phyloP scores from a whole-genome alignment of 179 eudicot genomes.

The Silene noctiflora region DNA sequence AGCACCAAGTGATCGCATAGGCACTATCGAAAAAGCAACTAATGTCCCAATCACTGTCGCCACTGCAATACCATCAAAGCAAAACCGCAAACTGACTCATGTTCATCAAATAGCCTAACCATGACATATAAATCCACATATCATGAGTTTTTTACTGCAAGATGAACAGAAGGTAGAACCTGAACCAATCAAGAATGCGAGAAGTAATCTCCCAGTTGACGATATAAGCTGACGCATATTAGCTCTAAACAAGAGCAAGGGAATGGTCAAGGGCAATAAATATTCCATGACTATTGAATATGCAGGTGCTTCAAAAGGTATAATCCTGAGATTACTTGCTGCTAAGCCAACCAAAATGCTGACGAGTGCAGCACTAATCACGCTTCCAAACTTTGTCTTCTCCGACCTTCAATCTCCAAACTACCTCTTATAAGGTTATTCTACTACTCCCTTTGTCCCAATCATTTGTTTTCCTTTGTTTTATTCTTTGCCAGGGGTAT shows the following conservation, averaged over 20 bases:
- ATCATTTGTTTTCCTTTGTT: too few relatives aligned
- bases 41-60: conserved; percentile 65
- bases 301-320: conserved; percentile 64
- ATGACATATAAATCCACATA: not conserved
- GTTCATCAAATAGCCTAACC: not conserved
- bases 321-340: conserved; percentile 69
- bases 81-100: too few relatives aligned
- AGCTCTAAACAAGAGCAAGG: conserved; percentile 76
- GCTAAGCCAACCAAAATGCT: conserved; percentile 71
- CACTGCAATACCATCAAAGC: conserved; percentile 28
- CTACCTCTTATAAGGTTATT: too few relatives aligned
- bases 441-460: too few relatives aligned
- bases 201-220: conserved; percentile 54
- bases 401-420: conserved; percentile 62
- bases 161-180: conserved; percentile 31
- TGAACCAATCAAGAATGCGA: conserved; percentile 75
- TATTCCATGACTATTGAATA: conserved; percentile 53
- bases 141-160: not conserved
- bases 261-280: conserved; percentile 63
- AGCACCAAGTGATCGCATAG: conserved; percentile 75
- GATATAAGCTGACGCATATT: conserved; percentile 45
- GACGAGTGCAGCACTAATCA: conserved; percentile 74
- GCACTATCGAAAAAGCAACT: conserved; percentile 62
- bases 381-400: conserved; percentile 71
- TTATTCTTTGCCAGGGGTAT: too few relatives aligned